Evolutionary conservation across 371 early-diverging fungal genomes (phyloP), one percentile per base, ranked within the genome.

Genomic region (Saksenaea vasiformis): DNA sequence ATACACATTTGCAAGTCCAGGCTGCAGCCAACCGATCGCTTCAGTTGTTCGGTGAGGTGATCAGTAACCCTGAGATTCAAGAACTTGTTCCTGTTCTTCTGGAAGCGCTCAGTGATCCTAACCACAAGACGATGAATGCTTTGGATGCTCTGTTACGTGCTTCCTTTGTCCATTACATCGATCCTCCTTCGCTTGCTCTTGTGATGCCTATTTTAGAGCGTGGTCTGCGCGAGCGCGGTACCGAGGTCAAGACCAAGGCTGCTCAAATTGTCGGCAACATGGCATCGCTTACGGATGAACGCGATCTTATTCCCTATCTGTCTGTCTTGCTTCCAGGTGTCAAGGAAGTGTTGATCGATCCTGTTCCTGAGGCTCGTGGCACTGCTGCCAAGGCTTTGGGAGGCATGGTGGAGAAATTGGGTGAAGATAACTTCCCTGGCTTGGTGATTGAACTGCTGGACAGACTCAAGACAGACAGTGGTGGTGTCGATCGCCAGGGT

Each of bases 221-320:
- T 61, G 99, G 98, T 64, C 79, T 98, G 76, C 86, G 88, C 31
- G 95, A 94, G 66, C 89, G 99, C 62, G 82, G 86, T 26, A 94
- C 97, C 1, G 91, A 95, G 39, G 87, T 91, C 62, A 98, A 98
- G 86, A 94, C 92, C 64, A 91, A 89, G 67, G 93, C 97, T 13
- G 94, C 98, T 15, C 97, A 98, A 82, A 96, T 98, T 74, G 93
- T 98, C 64, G 98, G 97, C 53, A 95, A 94, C 72, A 95, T 98
- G 95, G 92, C 97, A 0, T 86, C 93, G 8, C 77, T 98, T 43
- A 95, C 97, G 0, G 96, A 96, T 54, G 89, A 90, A 57, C 86
- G 89, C 64, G 98, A 98, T 58, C 79, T 98, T 71, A 78, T 91
- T 8, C 94, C 96, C 5, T 98, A 98, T 72, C 73, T 98, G 38